Conservation (phyloP, 306 rosid genomes). For the Castanea sativa region DNA sequence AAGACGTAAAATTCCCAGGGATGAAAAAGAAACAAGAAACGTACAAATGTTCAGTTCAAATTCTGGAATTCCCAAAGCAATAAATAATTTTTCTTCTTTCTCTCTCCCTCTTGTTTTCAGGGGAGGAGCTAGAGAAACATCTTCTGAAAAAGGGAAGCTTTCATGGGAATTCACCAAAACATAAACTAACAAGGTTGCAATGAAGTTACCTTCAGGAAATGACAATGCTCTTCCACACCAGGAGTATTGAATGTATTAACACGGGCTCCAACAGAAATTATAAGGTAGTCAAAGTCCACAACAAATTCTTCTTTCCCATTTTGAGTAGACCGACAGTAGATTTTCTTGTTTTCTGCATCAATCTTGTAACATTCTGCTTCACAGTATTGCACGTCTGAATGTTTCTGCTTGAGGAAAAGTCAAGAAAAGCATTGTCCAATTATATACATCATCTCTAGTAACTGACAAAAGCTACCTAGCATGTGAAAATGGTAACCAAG, state of each 20-base stretch:
- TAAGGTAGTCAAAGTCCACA: constrained; percentile 79
- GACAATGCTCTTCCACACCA: constrained; percentile 91
- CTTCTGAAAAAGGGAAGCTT: background rate
- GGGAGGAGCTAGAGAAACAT: background rate
- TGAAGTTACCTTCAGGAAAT: constrained; percentile 74
- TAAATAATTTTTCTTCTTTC: background rate
- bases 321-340: constrained; percentile 64
- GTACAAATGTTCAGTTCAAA: background rate
- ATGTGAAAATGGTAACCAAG: background rate
- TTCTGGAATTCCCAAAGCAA: constrained; percentile 2
- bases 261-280: constrained; percentile 76
- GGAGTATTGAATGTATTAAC: constrained; percentile 98
- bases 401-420: constrained; percentile 55
- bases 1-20: constrained; percentile 10
- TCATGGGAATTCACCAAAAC: background rate
- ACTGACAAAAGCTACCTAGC: background rate
- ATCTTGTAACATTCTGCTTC: constrained; percentile 92
- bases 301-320: constrained; percentile 65
- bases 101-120: background rate
- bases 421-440: constrained; percentile 6
- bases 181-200: constrained; percentile 2
- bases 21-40: constrained; percentile 7
- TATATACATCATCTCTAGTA: background rate
- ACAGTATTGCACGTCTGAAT: constrained; percentile 46
- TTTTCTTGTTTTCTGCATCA: constrained; percentile 80